Percentiles rank a stretch among this genome's conserved stretches.
These are phyloP conservation scores for Seiridium cupressi DNA, from an alignment of 2,329 filamentous ascomycete species.

Conservation along the genomic window DNA sequence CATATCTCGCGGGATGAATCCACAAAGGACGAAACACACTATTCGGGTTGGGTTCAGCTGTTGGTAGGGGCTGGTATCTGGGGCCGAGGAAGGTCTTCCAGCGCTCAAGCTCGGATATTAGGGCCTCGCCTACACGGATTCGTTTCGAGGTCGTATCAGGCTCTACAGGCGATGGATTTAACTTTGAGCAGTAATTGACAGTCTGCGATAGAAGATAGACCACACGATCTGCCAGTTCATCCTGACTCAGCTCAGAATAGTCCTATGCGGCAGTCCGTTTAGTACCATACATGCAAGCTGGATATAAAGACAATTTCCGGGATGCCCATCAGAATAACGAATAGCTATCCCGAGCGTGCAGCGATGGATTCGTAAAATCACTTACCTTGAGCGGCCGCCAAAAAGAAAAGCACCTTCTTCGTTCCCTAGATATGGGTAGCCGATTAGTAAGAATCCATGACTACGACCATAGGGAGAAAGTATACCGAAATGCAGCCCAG, in stretches of 20 bases:
- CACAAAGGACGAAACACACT: conserved; percentile 45
- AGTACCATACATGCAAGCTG: background rate
- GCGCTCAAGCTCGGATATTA: conserved; percentile 25
- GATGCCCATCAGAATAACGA: too few relatives aligned
- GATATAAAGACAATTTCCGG: too few relatives aligned
- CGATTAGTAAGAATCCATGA: too few relatives aligned
- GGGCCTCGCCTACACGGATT: conserved; percentile 14
- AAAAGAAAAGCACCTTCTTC: conserved; percentile 36
- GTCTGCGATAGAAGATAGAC: conserved; percentile 55
- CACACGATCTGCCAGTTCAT: conserved; percentile 52
- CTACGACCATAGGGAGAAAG: background rate
- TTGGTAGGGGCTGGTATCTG: conserved; percentile 39
- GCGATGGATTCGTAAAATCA: too few relatives aligned
- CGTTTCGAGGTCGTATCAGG: conserved; percentile 9
- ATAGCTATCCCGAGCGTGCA: too few relatives aligned
- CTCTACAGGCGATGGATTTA: conserved; percentile 17
- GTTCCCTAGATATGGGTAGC: background rate
- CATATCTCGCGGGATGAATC: conserved; percentile 47
- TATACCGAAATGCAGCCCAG: conserved; percentile 51
- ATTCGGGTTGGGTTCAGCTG: conserved; percentile 15
- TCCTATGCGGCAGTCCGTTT: conserved; percentile 30
- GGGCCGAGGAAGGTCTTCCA: conserved; percentile 31
- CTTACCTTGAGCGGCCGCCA: conserved; percentile 42
- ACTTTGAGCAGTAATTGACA: conserved; percentile 55
- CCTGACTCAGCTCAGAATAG: conserved; percentile 43